Percentiles rank a stretch among this genome's conserved stretches.
These are phyloP conservation scores for Bocquillonia castaneifolia DNA, from an alignment of 441 rosid species.

Conservation along the genomic window DNA sequence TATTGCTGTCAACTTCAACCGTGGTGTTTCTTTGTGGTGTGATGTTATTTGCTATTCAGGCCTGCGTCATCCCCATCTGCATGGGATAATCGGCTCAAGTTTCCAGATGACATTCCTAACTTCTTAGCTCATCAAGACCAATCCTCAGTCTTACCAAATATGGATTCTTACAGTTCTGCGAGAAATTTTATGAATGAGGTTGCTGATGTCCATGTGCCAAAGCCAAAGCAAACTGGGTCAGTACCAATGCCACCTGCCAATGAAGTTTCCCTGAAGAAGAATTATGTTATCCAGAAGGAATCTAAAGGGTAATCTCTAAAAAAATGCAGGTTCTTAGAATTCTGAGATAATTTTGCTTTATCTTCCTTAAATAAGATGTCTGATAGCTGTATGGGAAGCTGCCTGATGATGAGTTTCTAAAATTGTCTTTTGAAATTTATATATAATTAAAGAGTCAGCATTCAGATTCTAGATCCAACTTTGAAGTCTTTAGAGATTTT, in stretches of 20 bases:
- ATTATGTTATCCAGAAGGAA: conserved; percentile 33
- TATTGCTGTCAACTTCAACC: background rate
- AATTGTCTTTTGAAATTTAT: background rate
- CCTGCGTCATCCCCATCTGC: conserved; percentile 34
- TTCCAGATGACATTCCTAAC: conserved; percentile 30
- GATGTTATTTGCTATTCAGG: conserved; percentile 29
- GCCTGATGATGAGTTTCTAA: background rate
- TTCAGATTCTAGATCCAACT: background rate
- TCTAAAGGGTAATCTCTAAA: conserved; percentile 40
- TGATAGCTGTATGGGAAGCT: background rate
- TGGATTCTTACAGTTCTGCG: conserved; percentile 27
- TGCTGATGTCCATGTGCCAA: conserved; percentile 40
- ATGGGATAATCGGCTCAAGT: conserved; percentile 35
- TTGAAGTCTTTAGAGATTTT: background rate
- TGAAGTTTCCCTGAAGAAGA: conserved; percentile 34
- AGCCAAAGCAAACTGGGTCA: conserved; percentile 43
- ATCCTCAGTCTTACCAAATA: conserved; percentile 30
- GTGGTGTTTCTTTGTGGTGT: background rate
- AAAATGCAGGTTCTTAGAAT: background rate
- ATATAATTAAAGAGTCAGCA: background rate
- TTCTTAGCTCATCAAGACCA: conserved; percentile 32
- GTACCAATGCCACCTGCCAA: conserved; percentile 29
- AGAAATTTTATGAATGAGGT: conserved; percentile 27
- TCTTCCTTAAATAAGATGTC: background rate
- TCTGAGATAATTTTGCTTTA: conserved; percentile 10